Conservation (phyloP, 495 filamentous ascomycete genomes). For the Oidiodendron maius region DNA sequence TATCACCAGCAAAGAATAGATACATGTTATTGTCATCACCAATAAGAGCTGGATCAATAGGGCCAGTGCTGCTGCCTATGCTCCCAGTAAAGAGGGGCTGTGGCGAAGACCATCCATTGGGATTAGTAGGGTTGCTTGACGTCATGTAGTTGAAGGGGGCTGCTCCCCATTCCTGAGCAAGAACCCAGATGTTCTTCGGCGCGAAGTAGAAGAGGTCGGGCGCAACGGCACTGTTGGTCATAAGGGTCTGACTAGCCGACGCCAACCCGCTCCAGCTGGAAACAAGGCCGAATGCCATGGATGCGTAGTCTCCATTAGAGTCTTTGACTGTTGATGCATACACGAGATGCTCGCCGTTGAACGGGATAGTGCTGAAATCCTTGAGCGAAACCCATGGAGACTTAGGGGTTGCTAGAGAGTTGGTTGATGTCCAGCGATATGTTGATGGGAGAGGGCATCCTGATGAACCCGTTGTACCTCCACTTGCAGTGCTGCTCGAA, state of each 20-base stretch:
- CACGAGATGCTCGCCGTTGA: slow-evolving; percentile 50
- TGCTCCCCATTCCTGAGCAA: slow-evolving; percentile 56
- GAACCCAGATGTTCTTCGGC: slow-evolving; percentile 54
- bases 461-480: too few species aligned
- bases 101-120: slow-evolving; percentile 47
- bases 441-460: slow-evolving; percentile 50
- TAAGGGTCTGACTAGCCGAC: slow-evolving; percentile 44
- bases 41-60: slow-evolving; percentile 52
- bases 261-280: slow-evolving; percentile 49
- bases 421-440: slow-evolving; percentile 49
- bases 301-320: slow-evolving; percentile 37
- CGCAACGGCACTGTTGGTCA: slow-evolving; percentile 45
- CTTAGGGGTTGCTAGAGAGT: slow-evolving; percentile 41
- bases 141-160: slow-evolving; percentile 54
- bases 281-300: slow-evolving; percentile 52
- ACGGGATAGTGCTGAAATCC: slow-evolving; percentile 48
- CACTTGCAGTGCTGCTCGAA: too few species aligned
- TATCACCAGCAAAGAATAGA: slow-evolving; percentile 60
- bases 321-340: slow-evolving; percentile 39
- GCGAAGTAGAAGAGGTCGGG: slow-evolving; percentile 57
- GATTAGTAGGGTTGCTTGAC: slow-evolving; percentile 48
- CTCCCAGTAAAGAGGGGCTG: slow-evolving; percentile 50
- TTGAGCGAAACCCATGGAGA: slow-evolving; percentile 49
- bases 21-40: slow-evolving; percentile 53
- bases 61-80: slow-evolving; percentile 39